Conservation (phyloP, 495 filamentous ascomycete genomes). For the Saxophila tyrrhenica region DNA sequence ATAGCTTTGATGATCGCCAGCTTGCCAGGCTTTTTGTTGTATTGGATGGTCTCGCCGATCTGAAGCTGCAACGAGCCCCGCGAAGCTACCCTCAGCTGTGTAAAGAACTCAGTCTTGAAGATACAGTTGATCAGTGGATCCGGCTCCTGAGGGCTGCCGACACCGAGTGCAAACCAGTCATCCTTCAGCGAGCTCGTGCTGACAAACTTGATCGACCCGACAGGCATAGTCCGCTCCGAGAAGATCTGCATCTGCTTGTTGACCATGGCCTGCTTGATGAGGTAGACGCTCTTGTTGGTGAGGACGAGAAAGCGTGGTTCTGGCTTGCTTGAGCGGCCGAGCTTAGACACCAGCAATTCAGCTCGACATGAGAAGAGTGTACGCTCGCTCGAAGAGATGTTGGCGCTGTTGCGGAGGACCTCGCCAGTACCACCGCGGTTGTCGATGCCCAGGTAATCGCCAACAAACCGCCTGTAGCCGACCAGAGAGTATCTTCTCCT, state of each 20-base stretch:
- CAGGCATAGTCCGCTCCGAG: slow-evolving; percentile 65
- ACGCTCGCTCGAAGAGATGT: slow-evolving; percentile 54
- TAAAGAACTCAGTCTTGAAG: slow-evolving; percentile 96
- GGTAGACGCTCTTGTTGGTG: slow-evolving; percentile 74
- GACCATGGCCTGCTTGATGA: slow-evolving; percentile 71
- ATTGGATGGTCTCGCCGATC: slow-evolving; percentile 77
- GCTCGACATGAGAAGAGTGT: slow-evolving; percentile 81
- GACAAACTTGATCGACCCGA: slow-evolving; percentile 80
- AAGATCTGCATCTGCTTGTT: slow-evolving; percentile 71
- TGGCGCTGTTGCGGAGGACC: slow-evolving; percentile 61
- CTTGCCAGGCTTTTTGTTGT: slow-evolving; percentile 97
- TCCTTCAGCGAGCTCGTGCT: slow-evolving; percentile 69
- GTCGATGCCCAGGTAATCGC: slow-evolving; percentile 85
- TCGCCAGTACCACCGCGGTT: slow-evolving; percentile 72
- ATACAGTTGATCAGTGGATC: slow-evolving; percentile 87
- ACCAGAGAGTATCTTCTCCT: slow-evolving; percentile 80
- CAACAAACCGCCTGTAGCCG: slow-evolving; percentile 83
- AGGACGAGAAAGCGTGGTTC: slow-evolving; percentile 75
- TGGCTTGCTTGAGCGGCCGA: slow-evolving; percentile 90
- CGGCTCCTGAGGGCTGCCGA: slow-evolving; percentile 77
- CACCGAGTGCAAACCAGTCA: slow-evolving; percentile 90
- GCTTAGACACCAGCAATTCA: slow-evolving; percentile 81
- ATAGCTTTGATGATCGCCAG: slow-evolving; percentile 72
- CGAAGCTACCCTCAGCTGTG: slow-evolving; percentile 64
- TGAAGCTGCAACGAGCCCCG: slow-evolving; percentile 71